Base-by-base conservation (phyloP, 306 rosid genomes). In the Cucumis cinereus region DNA sequence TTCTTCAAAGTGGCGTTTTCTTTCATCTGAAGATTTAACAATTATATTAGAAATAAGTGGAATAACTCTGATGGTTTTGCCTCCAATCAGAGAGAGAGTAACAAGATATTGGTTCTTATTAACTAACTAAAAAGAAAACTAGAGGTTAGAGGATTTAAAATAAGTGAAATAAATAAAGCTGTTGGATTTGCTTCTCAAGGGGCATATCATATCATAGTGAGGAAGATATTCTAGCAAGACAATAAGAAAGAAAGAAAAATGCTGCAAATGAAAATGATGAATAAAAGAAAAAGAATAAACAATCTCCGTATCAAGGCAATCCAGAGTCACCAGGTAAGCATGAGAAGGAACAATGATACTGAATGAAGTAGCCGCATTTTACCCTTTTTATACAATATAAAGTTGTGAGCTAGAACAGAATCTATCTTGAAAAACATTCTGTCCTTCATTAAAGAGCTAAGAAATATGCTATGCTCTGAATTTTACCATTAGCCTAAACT, bases 1-100 rank as follows among this genome's bases (percentile, higher is more conserved):
- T 71, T 91, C 91, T 83, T 84, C 80, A 74, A 87, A 91, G 54
- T 17, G 91, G 33, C 75, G 91, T 52, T 82, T 87, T 86, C 82
- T 85, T 82, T 90, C 90, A 57, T 91, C 97, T 93, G 86, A 82
- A 84, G 79, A 73, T 50, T 67, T 38, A 80, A 24, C 35, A 67
- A 23, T 81, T 77, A 75, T 81, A 84, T 58, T 81, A 30, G 66
- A 38, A 49, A 80, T 71, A 35, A 64, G 45, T 19, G 14, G 38
- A 19, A 55, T 17, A 61, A 7, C 36, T 49, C 24, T 77, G 24
- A 35, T 15, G 36, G 4, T 35, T 54, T 54, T 67, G 9, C 45
- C 38, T 41, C 33, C 72, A 64, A 36, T 64, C 49, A 17, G 50
- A 35, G 35, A 10, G 9, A 67, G 47, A 67, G 15, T 67, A 38